Percentiles rank a stretch among this genome's conserved stretches.
phyloP scores from a whole-genome alignment of 768 basidiomycete species.

The Pisolithus microcarpus region DNA sequence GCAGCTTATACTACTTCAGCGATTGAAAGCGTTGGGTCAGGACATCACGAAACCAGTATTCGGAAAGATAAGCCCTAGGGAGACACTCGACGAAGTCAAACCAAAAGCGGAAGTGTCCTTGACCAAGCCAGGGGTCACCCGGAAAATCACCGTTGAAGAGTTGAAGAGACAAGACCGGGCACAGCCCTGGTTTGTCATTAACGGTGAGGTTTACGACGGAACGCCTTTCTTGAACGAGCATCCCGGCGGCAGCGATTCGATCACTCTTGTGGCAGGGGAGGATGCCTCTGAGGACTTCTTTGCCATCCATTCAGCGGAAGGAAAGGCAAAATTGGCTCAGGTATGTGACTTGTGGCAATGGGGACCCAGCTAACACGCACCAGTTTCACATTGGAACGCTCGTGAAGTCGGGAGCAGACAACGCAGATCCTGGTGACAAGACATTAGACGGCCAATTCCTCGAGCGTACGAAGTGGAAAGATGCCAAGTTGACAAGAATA shows the following conservation, averaged over 20 bases:
- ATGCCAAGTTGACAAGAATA: constrained; percentile 32
- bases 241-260: constrained; percentile 52
- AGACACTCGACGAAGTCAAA: neutral
- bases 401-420: constrained; percentile 2
- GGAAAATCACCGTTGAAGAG: constrained; percentile 40
- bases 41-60: constrained; percentile 40
- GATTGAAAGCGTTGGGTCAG: constrained; percentile 39
- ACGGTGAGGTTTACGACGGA: constrained; percentile 51
- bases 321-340: constrained; percentile 37
- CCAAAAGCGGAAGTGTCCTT: constrained; percentile 26
- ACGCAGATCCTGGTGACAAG: constrained; percentile 3
- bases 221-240: constrained; percentile 47
- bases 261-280: constrained; percentile 47
- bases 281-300: constrained; percentile 61
- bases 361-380: constrained; percentile 5
- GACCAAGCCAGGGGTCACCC: constrained; percentile 38
- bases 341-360: constrained; percentile 13
- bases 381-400: constrained; percentile 48
- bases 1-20: constrained; percentile 14
- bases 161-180: constrained; percentile 31
- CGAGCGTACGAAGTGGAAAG: constrained; percentile 42
- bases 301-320: constrained; percentile 53
- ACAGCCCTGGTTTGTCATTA: constrained; percentile 45
- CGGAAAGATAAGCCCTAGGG: constrained; percentile 1
- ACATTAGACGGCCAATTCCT: constrained; percentile 31